Percentiles rank a stretch among this genome's conserved stretches.
phyloP scores from a whole-genome alignment of 345 rosid species.

The Nephelium lappaceum region DNA sequence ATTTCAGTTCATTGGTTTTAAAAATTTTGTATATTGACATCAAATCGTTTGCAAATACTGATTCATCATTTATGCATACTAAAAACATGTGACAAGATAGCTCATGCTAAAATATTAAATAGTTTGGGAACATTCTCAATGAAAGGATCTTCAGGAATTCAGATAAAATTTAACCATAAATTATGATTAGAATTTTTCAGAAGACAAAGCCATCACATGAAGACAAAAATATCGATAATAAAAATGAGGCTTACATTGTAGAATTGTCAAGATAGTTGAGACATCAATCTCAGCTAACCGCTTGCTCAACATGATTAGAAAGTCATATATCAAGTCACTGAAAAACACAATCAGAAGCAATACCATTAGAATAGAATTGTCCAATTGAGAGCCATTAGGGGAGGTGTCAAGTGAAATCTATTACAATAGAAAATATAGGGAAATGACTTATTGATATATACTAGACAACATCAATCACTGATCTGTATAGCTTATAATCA shows the following conservation, averaged over 20 bases:
- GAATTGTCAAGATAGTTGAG: conserved; percentile 72
- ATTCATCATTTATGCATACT: neutral
- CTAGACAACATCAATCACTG: neutral
- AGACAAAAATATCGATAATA: neutral
- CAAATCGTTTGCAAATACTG: neutral
- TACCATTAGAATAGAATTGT: conserved; percentile 11
- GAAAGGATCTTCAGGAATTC: neutral
- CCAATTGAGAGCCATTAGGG: neutral
- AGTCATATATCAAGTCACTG: conserved; percentile 94
- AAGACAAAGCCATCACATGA: neutral
- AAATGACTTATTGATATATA: neutral
- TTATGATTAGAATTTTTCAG: neutral
- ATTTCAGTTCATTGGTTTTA: neutral
- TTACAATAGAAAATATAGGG: neutral
- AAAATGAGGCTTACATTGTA: conserved; percentile 63
- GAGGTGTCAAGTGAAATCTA: neutral
- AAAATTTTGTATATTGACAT: neutral
- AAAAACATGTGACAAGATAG: neutral
- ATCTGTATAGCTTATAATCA: conserved; percentile 3
- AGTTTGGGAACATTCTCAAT: neutral
- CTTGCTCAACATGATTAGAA: conserved; percentile 71
- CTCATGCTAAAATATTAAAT: neutral
- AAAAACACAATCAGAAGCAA: conserved; percentile 23
- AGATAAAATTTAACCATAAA: conserved; percentile 5
- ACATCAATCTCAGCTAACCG: conserved; percentile 75